A percentile compares a stretch with the other conserved stretches of the same genome.
These are phyloP conservation scores for Kodamaea anthophila DNA, from an alignment of 1,139 yeast species.

Conservation along the genomic window DNA sequence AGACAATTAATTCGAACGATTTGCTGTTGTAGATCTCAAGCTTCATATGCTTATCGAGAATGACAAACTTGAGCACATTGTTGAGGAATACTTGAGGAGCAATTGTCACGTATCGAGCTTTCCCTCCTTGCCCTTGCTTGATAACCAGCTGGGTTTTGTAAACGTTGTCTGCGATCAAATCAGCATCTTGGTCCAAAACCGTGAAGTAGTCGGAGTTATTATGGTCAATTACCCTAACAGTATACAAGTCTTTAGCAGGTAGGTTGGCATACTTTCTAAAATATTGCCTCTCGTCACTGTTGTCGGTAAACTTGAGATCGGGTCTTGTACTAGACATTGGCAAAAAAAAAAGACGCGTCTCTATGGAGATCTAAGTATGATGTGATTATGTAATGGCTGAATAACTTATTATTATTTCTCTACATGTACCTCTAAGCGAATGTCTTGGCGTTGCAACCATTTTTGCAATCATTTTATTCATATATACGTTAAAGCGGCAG, in stretches of 20 bases:
- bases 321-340: constrained; percentile 59
- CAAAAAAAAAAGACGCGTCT: constrained; percentile 1
- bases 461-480: constrained; percentile 1
- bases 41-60: constrained; percentile 65
- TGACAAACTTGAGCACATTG: constrained; percentile 57
- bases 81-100: constrained; percentile 65
- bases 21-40: constrained; percentile 66
- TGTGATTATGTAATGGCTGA: constrained; percentile 1
- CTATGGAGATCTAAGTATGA: neutral
- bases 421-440: too few species aligned
- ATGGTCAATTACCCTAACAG: constrained; percentile 65
- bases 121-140: constrained; percentile 44
- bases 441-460: constrained; percentile 8
- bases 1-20: constrained; percentile 51
- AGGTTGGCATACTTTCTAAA: constrained; percentile 52
- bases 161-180: constrained; percentile 71
- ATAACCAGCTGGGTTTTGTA: constrained; percentile 79
- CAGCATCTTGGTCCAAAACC: constrained; percentile 73
- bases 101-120: constrained; percentile 65
- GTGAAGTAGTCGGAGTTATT: constrained; percentile 70
- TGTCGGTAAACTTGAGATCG: constrained; percentile 66
- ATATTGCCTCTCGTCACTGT: constrained; percentile 58
- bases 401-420: neutral
- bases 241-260: constrained; percentile 38
- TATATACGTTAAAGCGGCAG: too few species aligned